These are phyloP conservation scores for Anethum foeniculum DNA, from an alignment of 140 eudicot species.

Conservation along the genomic window DNA sequence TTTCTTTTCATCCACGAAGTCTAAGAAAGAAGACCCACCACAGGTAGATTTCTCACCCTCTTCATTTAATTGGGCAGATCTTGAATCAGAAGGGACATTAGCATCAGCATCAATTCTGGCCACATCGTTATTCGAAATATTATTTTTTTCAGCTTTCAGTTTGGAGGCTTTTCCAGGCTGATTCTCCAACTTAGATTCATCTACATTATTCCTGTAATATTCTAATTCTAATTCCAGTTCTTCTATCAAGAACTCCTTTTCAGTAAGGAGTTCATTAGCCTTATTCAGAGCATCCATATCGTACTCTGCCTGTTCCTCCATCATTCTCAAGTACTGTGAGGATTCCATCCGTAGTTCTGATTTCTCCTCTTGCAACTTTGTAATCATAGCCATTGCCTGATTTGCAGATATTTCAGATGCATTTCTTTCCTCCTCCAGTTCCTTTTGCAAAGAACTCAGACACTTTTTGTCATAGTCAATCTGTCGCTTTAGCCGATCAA, in stretches of 20 bases:
- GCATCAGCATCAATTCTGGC: neutral
- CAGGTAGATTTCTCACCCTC: neutral
- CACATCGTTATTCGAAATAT: neutral
- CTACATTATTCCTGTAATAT: conserved; percentile 31
- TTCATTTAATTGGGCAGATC: conserved; percentile 2
- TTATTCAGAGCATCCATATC: conserved; percentile 78
- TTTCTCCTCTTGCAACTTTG: conserved; percentile 84
- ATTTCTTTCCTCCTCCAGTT: conserved; percentile 83
- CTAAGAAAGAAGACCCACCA: conserved; percentile 13
- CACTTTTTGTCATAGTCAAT: conserved; percentile 47
- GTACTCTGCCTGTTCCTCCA: conserved; percentile 95
- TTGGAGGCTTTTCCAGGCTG: conserved; percentile 11
- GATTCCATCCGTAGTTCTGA: conserved; percentile 86
- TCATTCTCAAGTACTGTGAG: conserved; percentile 76
- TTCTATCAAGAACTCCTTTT: conserved; percentile 70
- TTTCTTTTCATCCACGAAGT: conserved; percentile 39
- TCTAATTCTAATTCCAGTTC: conserved; percentile 68
- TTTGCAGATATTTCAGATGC: conserved; percentile 79
- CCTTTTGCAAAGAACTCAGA: conserved; percentile 46
- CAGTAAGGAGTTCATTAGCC: conserved; percentile 72
- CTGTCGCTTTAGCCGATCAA: conserved; percentile 47
- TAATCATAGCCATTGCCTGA: conserved; percentile 97
- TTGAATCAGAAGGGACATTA: conserved; percentile 7
- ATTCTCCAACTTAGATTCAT: conserved; percentile 20
- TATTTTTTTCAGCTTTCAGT: neutral